Base-by-base conservation (phyloP, 2,329 filamentous ascomycete species). In the Mycosphaerelloides madeirae region DNA sequence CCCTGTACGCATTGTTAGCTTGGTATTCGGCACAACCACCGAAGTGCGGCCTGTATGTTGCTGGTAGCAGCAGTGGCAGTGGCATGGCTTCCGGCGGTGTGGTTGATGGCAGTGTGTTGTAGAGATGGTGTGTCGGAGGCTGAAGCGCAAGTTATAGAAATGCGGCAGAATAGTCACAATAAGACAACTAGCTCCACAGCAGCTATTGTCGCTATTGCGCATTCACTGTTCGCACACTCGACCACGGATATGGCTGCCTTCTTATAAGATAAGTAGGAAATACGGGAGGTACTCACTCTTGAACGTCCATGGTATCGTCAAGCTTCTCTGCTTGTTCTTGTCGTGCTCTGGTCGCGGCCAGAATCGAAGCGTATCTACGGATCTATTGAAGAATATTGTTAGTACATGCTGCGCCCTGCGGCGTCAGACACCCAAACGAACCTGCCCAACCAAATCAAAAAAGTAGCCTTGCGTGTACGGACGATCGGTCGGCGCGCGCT, bases 391-490 rank as follows among this genome's bases (percentile, higher is more conserved):
- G 29, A 28, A 43, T n/a, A 29, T 43, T 38, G 56, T 63, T 46
- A 62, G 55, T 59, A 53, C 43, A 31, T 33, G 34, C 43, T 34
- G 49, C 43, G 20, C 43, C 41, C 34, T 43, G 33, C 31, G 20
- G 39, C 41, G 42, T 36, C 42, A 51, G 32, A 44, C 29, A 46
- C 43, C 42, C 48, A 37, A 52, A 64, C 61, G 53, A 52, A 64
- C 61, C 79, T 96, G 90, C 66, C 94, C 87, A 66, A 94, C 84
- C 50, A 97, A 82, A 73, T 97, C 91, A 71, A 96, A 84, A 66
- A 96, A 96, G 71, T 97, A 97, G 65, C 87, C 87, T 78, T 86
- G 88, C 77, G 84, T 93, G 75, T 96, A 97, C 56, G 89, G 88
- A 60, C 85, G 83, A 68, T 97, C 91, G 68, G 80, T 75, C 48